Base-by-base conservation (phyloP, 75 land plant species). In the Sequoia sempervirens region DNA sequence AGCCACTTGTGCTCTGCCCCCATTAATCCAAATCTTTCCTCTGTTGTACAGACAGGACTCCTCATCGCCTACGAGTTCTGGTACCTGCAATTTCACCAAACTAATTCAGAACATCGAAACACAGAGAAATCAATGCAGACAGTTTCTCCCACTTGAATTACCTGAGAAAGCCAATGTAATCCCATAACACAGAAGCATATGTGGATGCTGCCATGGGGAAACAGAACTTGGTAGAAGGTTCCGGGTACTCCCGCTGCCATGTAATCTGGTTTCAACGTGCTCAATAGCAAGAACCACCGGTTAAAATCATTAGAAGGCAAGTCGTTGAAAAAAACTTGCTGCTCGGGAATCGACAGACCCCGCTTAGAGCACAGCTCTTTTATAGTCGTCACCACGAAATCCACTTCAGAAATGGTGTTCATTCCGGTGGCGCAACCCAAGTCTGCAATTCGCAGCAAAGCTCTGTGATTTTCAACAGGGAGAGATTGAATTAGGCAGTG, bases 131-230 rank as follows among this genome's bases (percentile, higher is more conserved):
- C 53, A 50, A 15, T 15, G 0, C 53, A 50, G 15, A 50, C 14
- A 13, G 15, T 50, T 2, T 50, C 14, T 50, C 53, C 53, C 15
- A 50, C 53, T 50, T 76, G 15, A 15, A 76, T 15, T 56, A 93
- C 95, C 92, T 90, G 93, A 36, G 96, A 94, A 36, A 93, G 91
- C 96, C 96, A 94, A 53, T 94, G 94, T 88, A 94, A 80, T 23
- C 93, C 90, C 64, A 88, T 93, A 4, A 93, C 79, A 0, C 93
- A 94, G 81, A 90, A 86, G 52, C 90, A 91, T 32, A 94, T 82
- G 28, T 94, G 61, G 14, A 94, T 82, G 32, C 91, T 89, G 15
- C 76, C 82, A 32, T 85, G 69, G 2, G 96, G 95, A 69, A 94
- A 94, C 18, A 94, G 89, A 1, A 89, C 86, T 3, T 88, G 84